Percentiles rank a stretch among this genome's conserved stretches.
These are phyloP conservation scores for Vigna nakashimae DNA, from an alignment of 306 rosid species.

Conservation along the genomic window DNA sequence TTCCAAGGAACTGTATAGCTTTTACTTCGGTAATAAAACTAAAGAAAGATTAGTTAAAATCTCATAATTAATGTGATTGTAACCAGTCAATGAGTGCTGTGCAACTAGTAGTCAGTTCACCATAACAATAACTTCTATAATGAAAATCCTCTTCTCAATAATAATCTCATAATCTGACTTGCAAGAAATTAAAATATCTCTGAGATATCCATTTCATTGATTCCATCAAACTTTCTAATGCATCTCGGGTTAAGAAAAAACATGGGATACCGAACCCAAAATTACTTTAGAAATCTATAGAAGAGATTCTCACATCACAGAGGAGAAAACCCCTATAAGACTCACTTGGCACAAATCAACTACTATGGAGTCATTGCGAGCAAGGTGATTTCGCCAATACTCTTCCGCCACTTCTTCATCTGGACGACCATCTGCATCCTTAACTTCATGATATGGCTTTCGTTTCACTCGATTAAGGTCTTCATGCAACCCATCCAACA, in stretches of 20 bases:
- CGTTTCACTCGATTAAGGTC: slow-evolving; percentile 87
- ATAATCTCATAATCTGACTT: slow-evolving; percentile 15
- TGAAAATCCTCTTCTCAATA: slow-evolving; percentile 9
- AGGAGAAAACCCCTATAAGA: neutral
- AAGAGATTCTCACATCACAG: slow-evolving; percentile 17
- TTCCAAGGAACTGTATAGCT: slow-evolving; percentile 14
- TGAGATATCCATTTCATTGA: slow-evolving; percentile 5
- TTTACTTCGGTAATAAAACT: slow-evolving; percentile 4
- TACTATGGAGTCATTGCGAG: slow-evolving; percentile 78
- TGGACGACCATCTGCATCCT: slow-evolving; percentile 74
- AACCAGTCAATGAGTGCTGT: slow-evolving; percentile 27
- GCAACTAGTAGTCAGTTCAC: slow-evolving; percentile 31
- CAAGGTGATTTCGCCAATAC: slow-evolving; percentile 88
- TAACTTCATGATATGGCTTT: slow-evolving; percentile 82
- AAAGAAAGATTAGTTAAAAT: slow-evolving; percentile 3
- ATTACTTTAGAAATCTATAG: neutral
- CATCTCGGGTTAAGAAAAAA: slow-evolving; percentile 3
- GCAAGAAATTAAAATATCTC: slow-evolving; percentile 18
- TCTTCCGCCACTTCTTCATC: slow-evolving; percentile 86
- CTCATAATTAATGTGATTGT: slow-evolving; percentile 23
- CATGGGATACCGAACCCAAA: neutral
- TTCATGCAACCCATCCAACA: slow-evolving; percentile 92
- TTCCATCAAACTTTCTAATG: slow-evolving; percentile 11
- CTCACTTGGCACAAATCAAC: slow-evolving; percentile 85
- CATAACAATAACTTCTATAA: slow-evolving; percentile 33